These are phyloP conservation scores for Calonectria ilicicola DNA, from an alignment of 2,329 filamentous ascomycete species.

Conservation along the genomic window DNA sequence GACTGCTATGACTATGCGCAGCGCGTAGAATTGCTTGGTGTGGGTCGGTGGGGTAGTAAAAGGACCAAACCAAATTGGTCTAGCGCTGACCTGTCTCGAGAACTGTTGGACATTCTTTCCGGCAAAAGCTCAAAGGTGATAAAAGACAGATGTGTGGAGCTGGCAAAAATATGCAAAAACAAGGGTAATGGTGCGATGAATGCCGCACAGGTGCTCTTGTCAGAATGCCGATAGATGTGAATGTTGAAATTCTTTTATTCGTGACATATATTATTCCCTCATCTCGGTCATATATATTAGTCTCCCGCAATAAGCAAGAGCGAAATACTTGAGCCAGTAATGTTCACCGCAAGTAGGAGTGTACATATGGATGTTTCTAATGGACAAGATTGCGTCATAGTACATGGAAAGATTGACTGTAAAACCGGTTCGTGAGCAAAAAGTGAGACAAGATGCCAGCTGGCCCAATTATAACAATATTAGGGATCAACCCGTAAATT, in stretches of 20 bases:
- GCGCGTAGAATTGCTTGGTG: constrained; percentile 56
- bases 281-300: background rate
- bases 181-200: constrained; percentile 6
- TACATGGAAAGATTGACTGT: too few relatives aligned
- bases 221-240: background rate
- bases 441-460: too few relatives aligned
- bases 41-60: constrained; percentile 49
- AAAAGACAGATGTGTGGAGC: background rate
- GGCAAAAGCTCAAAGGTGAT: constrained; percentile 5
- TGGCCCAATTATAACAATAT: too few relatives aligned
- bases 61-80: constrained; percentile 39
- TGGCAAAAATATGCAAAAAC: background rate
- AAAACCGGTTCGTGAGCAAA: too few relatives aligned
- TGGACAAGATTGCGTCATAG: too few relatives aligned
- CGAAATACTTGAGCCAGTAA: too few relatives aligned
- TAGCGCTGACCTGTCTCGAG: constrained; percentile 4
- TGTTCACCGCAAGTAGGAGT: too few relatives aligned
- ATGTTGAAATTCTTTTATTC: background rate
- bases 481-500: too few relatives aligned
- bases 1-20: constrained; percentile 61
- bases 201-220: constrained; percentile 4
- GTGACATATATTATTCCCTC: background rate
- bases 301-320: too few relatives aligned
- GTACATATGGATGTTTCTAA: too few relatives aligned
- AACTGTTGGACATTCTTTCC: background rate